Evolutionary conservation across 768 basidiomycete genomes (phyloP), one percentile per base, ranked within the genome.

Genomic region (Bullera alba): DNA sequence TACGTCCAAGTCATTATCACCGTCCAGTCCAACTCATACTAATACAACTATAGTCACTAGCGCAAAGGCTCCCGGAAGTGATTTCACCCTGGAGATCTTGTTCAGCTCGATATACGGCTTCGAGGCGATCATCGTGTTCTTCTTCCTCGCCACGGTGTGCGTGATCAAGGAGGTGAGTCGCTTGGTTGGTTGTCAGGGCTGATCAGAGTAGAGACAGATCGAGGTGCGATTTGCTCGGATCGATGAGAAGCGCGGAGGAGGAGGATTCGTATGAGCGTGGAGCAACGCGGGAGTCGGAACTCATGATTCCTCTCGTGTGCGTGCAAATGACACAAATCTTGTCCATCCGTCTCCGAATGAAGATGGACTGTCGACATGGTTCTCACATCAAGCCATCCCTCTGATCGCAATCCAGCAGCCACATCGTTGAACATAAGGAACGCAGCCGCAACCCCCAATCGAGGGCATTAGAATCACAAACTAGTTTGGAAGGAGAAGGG

Each of bases 101-200:
- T 95, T 93, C 75, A 86, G 88, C 84, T 56, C 61, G 5, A 77
- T 84, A 27, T 91, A 89, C 71, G 88, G 87, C 34, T 91, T 81
- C 72, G 87, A 87, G 80, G 82, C 84, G 6, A 78, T 90, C 58
- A 77, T 90, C 47, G 73, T 86, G 34, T 78, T 79, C 52, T 76
- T 92, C 54, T 80, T 90, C 67, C 76, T 93, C 42, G 81, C 86
- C 5, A 84, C 87, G 21, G 77, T 86, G 48, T 93, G 88, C 74
- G 80, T 92, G 36, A 88, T 95, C 65, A 87, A 85, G 67, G 82
- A 79, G 80, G 84, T 82, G 54, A 42, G 70, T 53, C 30, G 26
- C n/a, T 34, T 16, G 29, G 46, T n/a, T 27, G 21, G 38, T 19
- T 35, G 12, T 30, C 35, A 23, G 48, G 17, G 39, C 26, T 17